These are phyloP conservation scores for Globisporangium irregulare DNA, from an alignment of 352 stramenopile genomes.

Conservation along the genomic window DNA sequence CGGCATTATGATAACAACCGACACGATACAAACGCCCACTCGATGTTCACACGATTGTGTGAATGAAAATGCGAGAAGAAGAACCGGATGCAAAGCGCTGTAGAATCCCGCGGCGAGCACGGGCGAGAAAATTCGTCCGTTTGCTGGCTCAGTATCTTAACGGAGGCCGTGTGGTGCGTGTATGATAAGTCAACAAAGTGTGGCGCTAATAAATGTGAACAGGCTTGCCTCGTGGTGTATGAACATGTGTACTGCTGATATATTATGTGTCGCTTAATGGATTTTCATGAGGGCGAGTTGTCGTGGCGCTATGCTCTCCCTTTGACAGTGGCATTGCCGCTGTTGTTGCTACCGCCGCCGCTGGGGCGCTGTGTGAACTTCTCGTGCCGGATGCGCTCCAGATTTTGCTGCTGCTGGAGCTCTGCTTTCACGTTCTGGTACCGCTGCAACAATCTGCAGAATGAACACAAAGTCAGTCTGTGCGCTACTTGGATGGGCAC, in stretches of 20 bases:
- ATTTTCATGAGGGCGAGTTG: not conserved
- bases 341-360: constrained; percentile 3
- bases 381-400: constrained; percentile 89
- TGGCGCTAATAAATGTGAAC: not conserved
- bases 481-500: not conserved
- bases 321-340: constrained; percentile 14
- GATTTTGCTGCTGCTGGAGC: constrained; percentile 92
- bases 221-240: constrained; percentile 9
- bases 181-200: not conserved
- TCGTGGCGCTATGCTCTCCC: constrained; percentile 11
- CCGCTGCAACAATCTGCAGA: constrained; percentile 74
- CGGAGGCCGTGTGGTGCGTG: not conserved
- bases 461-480: not conserved
- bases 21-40: not conserved
- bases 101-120: not conserved
- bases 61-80: not conserved
- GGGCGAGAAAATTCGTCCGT: not conserved
- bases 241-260: not conserved
- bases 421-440: constrained; percentile 97
- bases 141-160: not conserved
- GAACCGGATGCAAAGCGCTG: not conserved
- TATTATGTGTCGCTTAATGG: constrained; percentile 2
- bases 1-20: no score
- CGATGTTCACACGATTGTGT: not conserved
- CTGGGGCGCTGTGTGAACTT: constrained; percentile 61